These are phyloP conservation scores for Skeletonema marinoi DNA, from an alignment of 108 stramenopile genomes.

Conservation along the genomic window DNA sequence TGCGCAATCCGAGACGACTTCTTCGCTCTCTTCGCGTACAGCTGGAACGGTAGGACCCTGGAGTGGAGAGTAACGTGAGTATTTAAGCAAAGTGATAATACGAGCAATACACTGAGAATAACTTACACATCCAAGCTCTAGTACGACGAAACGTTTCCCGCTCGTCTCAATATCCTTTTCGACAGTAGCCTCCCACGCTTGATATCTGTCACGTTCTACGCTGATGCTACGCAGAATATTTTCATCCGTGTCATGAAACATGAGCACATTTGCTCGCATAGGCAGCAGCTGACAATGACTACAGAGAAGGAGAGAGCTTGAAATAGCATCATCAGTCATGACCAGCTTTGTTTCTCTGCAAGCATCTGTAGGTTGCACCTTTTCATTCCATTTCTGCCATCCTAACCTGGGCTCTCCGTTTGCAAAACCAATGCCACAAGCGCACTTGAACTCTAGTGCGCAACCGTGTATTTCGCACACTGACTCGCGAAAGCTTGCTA, in stretches of 20 bases:
- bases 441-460: conserved; percentile 36
- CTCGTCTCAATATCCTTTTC: conserved; percentile 32
- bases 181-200: conserved; percentile 53
- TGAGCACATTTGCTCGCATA: conserved; percentile 45
- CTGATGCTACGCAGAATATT: conserved; percentile 29
- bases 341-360: conserved; percentile 15
- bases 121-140: conserved; percentile 57
- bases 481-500: conserved; percentile 23
- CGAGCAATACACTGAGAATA: too few relatives aligned
- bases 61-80: too few relatives aligned
- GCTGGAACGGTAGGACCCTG: conserved; percentile 54
- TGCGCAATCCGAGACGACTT: conserved; percentile 47
- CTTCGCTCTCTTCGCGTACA: conserved; percentile 56
- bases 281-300: conserved; percentile 24
- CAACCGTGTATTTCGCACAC: conserved; percentile 56
- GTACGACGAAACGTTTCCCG: conserved; percentile 37
- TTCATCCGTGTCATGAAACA: conserved; percentile 55
- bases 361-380: neutral
- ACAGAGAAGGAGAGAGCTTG: conserved; percentile 13
- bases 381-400: conserved; percentile 49
- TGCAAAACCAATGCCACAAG: conserved; percentile 36
- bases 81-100: too few relatives aligned
- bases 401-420: conserved; percentile 37
- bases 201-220: conserved; percentile 40
- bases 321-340: conserved; percentile 1